A percentile compares a stretch with the other conserved stretches of the same genome.
These are phyloP conservation scores for Hyparrhenia diplandra DNA, from an alignment of 176 grass and related monocot species.

Conservation along the genomic window DNA sequence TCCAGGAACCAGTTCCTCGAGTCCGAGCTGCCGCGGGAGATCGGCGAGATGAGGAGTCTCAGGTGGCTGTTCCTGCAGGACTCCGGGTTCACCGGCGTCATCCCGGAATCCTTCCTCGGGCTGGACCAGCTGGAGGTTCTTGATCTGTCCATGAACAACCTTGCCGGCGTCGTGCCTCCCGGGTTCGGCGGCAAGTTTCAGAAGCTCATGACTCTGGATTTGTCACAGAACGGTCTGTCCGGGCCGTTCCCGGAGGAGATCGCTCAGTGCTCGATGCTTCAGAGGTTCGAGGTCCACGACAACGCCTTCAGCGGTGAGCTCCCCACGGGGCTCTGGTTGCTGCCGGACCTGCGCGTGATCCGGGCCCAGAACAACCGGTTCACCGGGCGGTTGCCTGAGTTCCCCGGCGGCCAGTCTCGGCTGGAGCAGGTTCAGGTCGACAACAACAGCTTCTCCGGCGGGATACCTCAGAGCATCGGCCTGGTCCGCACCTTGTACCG, in stretches of 20 bases:
- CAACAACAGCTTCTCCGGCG: conserved; percentile 65
- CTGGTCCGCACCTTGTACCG: conserved; percentile 58
- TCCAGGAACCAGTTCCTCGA: conserved; percentile 56
- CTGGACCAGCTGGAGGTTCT: conserved; percentile 58
- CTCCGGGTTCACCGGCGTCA: conserved; percentile 49
- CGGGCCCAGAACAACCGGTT: conserved; percentile 59
- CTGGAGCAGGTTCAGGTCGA: conserved; percentile 77
- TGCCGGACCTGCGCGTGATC: conserved; percentile 58
- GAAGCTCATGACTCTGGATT: conserved; percentile 51
- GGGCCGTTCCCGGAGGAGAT: conserved; percentile 59
- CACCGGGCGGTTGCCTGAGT: conserved; percentile 44
- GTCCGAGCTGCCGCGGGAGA: conserved; percentile 56
- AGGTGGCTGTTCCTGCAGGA: conserved; percentile 56
- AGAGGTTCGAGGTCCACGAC: conserved; percentile 66
- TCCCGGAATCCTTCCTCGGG: conserved; percentile 39
- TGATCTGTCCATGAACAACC: conserved; percentile 65
- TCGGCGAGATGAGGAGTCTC: conserved; percentile 41
- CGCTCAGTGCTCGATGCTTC: conserved; percentile 37
- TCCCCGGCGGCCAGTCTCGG: conserved; percentile 30
- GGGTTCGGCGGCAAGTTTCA: conserved; percentile 37
- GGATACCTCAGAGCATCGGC: conserved; percentile 51
- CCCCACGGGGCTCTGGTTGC: conserved; percentile 59
- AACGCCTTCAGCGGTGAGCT: conserved; percentile 60
- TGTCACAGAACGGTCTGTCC: conserved; percentile 52
- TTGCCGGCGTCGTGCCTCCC: conserved; percentile 46